Evolutionary conservation across 1,284 basidiomycete genomes (phyloP).

Genomic region (Leccinum proliferum): DNA sequence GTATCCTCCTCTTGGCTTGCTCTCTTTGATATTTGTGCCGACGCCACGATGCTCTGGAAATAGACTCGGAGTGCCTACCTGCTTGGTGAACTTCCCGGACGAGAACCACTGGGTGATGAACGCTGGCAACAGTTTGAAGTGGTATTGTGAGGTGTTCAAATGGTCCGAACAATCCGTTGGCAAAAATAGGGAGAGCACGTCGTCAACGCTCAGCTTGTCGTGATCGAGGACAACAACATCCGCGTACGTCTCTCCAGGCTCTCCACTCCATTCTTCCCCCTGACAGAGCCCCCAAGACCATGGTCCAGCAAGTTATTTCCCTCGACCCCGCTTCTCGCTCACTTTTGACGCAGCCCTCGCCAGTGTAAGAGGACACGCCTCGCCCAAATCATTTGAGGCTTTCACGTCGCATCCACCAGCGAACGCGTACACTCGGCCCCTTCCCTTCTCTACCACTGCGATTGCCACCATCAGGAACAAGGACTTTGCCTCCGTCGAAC

Average conservation of each 20-base stretch:
- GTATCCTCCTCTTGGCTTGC: constrained; percentile 24
- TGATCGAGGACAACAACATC: no score
- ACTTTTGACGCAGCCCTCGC: constrained; percentile 26
- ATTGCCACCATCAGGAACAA: constrained; percentile 25
- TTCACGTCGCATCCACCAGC: constrained; percentile 82
- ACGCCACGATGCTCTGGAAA: background rate
- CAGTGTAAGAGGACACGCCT: constrained; percentile 71
- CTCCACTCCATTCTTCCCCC: no score
- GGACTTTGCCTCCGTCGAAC: constrained; percentile 76
- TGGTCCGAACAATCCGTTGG: constrained; percentile 81
- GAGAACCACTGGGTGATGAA: constrained; percentile 92
- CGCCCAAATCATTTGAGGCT: constrained; percentile 91
- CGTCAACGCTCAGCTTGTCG: no score
- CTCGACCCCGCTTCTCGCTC: no score
- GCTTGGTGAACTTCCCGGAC: constrained; percentile 86
- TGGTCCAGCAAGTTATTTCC: no score
- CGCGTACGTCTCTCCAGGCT: no score
- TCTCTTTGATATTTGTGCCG: background rate
- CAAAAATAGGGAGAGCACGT: constrained; percentile 2
- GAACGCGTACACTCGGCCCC: constrained; percentile 50
- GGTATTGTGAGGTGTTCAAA: constrained; percentile 85
- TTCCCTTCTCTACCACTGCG: constrained; percentile 28
- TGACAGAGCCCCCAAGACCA: no score
- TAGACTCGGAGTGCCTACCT: constrained; percentile 64
- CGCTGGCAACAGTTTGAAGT: constrained; percentile 75